Evolutionary conservation across 306 rosid species (phyloP), one percentile per base, ranked within the genome.

Genomic region (Chamaecrista fasciculata): DNA sequence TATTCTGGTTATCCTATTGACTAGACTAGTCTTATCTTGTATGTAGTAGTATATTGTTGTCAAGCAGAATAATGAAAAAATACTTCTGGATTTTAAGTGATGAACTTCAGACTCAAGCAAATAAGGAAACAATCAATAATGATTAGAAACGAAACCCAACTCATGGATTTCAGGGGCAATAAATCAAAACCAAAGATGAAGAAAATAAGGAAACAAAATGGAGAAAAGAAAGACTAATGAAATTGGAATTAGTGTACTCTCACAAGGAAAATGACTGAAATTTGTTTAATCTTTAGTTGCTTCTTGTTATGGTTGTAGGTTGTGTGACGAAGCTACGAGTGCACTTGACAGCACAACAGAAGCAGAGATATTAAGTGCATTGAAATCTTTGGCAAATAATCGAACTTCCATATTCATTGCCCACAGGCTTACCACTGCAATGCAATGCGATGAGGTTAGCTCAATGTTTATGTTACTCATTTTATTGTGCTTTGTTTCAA

Each of bases 291-390:
- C 57, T 67, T 67, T 15, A 33, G 36, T 21, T 70, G 18, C 60
- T 63, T 49, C 53, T 56, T 59, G 51, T 37, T 40, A 52, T 5
- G 24, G 42, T 75, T 47, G 20, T 80, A 94, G 98, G 80, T 77
- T 94, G 76, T 90, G 98, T 67, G 98, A 94, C 79, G 98, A 94
- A 83, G 98, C 98, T 71, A 94, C 98, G 52, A 94, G 98, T 84
- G 98, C 98, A 52, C 87, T 94, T 46, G 98, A 94, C 84, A 94
- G 98, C 86, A 88, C 98, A 61, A 94, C 98, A 10, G 97, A 94
- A 82, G 96, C 97, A 8, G 98, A 88, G 79, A 88, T 94, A 75
- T 85, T 94, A 83, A 88, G 39, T 72, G 95, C 98, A 19, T 80
- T 94, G 81, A 94, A 84, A 67, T 75, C 96, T 0, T 70, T 94